Base-by-base conservation (phyloP, 2,329 filamentous ascomycete species). In the Aureobasidium melanogenum region DNA sequence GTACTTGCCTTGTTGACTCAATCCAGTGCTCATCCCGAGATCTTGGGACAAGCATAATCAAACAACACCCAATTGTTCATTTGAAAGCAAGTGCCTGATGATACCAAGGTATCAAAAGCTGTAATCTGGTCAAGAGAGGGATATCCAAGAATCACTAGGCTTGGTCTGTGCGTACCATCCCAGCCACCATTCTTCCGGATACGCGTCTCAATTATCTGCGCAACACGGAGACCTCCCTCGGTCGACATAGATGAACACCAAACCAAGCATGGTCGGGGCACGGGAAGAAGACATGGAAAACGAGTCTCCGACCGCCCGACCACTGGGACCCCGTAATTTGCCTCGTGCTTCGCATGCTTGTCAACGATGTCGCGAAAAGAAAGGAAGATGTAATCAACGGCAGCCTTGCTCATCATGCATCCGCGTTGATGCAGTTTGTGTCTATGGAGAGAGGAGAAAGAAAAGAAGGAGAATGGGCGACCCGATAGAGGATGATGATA, bases 391-490 rank as follows among this genome's bases (percentile, higher is more conserved):
- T 24, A 47, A 61, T 26, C 59, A 62, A 15, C 58, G 22, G n/a
- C 28, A 32, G 41, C 62, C 43, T 32, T 61, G 58, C 30, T 62
- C 60, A 26, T 60, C 47, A 15, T 62, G 60, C 47, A 17, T 62
- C 15, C 43, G 39, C 12, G 32, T 38, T 24, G 14, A 22, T 14
- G 19, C 32, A 30, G 5, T 47, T 3, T 62, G 44, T 24, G 10
- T 62, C 12, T 59, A 59, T 26, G 52, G 60, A 44, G 44, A 36
- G 19, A 36, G 22, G 10, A 41, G 54, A 48, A 47, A 34, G 24
- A 51, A 51, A 19, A 38, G 19, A 19, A 51, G 14, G 5, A 51
- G 12, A 14, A 38, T 17, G 2, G 48, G 30, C 9, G 32, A 24
- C 6, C 32, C 12, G 9, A 17, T 5, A 6, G 32, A 26, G 7